Base-by-base conservation (phyloP, 2,329 filamentous ascomycete species). In the Teratosphaeria destructans region DNA sequence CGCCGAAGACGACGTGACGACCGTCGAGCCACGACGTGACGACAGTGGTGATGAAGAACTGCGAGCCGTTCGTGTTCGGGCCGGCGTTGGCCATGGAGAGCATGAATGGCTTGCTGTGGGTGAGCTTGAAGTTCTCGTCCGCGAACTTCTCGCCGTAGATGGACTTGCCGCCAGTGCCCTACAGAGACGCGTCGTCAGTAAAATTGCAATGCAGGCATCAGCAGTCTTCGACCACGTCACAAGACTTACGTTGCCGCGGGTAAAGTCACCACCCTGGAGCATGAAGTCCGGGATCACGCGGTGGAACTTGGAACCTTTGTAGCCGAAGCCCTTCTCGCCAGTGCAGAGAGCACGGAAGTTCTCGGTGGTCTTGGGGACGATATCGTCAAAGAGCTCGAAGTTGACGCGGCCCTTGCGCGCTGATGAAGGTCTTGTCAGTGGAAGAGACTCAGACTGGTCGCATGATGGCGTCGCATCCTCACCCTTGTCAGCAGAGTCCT, bases 41-140 rank as follows among this genome's bases (percentile, higher is more conserved):
- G 70, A 85, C 82, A 70, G 84, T 87, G 74, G 85, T 88, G 77
- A 87, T 79, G 59, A 62, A 62, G 80, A 88, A 88, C 75, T 87
- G 85, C 61, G 85, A 87, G 72, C 85, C 85, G 77, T 87, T 88
- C 76, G 93, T 97, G 87, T 97, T 95, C 57, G 92, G 91, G 59
- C 94, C 94, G 67, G 94, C 93, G 75, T 99, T 99, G 71, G 94
- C 94, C 94, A 99, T 99, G 74, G 90, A 95, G 65, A 99, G 82
- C 65, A 97, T 80, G 80, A 96, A 96, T 5, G 94, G 92, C 70
- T 86, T 88, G 70, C 94, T 89, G 75, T 99, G 94, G 81, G 93
- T 92, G 74, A 87, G 79, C 63, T 89, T 84, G 73, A 99, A 97
- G 76, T 95, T 95, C 82, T 99, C 93, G 71, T 99, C 93, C 70